Conservation (phyloP, 1,139 yeast genomes). For the Blastobotrys elegans region DNA sequence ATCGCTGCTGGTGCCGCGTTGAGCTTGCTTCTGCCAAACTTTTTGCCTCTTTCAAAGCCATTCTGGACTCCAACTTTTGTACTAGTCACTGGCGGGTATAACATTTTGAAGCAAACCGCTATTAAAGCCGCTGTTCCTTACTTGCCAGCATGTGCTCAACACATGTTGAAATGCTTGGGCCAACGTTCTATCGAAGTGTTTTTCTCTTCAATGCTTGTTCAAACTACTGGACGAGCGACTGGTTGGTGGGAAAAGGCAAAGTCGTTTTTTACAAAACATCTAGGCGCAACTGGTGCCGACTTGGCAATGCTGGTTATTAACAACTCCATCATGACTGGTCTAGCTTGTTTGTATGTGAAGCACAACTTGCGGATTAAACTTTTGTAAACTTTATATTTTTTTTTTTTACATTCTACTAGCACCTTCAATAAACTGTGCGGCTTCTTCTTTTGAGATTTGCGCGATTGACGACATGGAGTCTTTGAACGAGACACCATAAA, state of each 20-base stretch:
- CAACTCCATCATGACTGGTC: slow-evolving; percentile 22
- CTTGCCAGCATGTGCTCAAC: slow-evolving; percentile 24
- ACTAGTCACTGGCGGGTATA: slow-evolving; percentile 31
- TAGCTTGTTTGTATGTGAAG: slow-evolving; percentile 23
- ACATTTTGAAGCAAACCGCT: slow-evolving; percentile 30
- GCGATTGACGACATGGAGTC: slow-evolving; percentile 78
- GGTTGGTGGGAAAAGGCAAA: slow-evolving; percentile 17
- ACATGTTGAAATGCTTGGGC: slow-evolving; percentile 28
- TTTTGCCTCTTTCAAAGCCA: slow-evolving; percentile 34
- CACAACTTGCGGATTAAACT: slow-evolving; percentile 19
- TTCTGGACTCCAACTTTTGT: slow-evolving; percentile 38
- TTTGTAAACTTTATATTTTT: slow-evolving; percentile 1
- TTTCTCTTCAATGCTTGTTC: slow-evolving; percentile 25
- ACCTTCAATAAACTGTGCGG: slow-evolving; percentile 72
- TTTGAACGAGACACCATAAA: slow-evolving; percentile 80
- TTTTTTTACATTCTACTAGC: slow-evolving; percentile 8
- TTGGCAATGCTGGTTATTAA: slow-evolving; percentile 17
- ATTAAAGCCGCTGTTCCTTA: slow-evolving; percentile 23
- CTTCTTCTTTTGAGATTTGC: slow-evolving; percentile 67
- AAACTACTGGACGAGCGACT: slow-evolving; percentile 16
- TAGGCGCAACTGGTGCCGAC: slow-evolving; percentile 25
- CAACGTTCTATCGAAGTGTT: slow-evolving; percentile 31
- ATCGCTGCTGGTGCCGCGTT: slow-evolving; percentile 28
- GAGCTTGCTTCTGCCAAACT: slow-evolving; percentile 28
- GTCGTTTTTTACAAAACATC: slow-evolving; percentile 4